phyloP scores from a whole-genome alignment of 2,329 filamentous ascomycete species.

The Sporothrix globosa region DNA sequence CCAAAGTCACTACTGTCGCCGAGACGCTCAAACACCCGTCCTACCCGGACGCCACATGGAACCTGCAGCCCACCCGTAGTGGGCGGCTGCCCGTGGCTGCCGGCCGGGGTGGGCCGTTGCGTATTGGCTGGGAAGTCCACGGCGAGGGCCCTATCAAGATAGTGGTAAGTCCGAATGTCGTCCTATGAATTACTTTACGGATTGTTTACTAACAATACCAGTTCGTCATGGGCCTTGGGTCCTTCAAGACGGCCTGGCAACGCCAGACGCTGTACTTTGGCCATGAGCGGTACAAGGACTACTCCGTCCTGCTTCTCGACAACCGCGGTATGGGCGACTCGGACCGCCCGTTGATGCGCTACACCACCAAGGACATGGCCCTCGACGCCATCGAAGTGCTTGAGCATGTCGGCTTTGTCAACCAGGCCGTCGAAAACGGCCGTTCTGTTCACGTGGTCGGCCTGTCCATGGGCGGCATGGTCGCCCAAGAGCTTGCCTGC shows the following conservation, averaged over 20 bases:
- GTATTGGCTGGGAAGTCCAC: conserved; percentile 79
- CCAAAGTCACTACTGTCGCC: conserved; percentile 49
- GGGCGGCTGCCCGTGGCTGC: conserved; percentile 68
- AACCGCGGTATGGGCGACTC: conserved; percentile 83
- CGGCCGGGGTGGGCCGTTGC: conserved; percentile 72
- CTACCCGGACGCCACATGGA: conserved; percentile 68
- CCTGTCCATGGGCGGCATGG: conserved; percentile 89
- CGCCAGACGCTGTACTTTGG: conserved; percentile 82
- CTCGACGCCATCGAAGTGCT: conserved; percentile 72
- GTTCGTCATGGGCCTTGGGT: conserved; percentile 82
- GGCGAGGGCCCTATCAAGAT: conserved; percentile 72
- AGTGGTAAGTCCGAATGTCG: conserved; percentile 59
- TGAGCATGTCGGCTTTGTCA: conserved; percentile 63
- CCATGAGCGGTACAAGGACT: conserved; percentile 67
- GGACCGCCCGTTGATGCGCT: conserved; percentile 75
- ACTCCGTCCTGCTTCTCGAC: conserved; percentile 76
- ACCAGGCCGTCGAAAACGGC: conserved; percentile 34
- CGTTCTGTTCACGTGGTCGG: conserved; percentile 68
- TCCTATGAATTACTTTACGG: background rate
- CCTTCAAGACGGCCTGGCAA: conserved; percentile 72
- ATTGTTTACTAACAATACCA: conserved; percentile 42
- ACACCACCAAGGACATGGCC: conserved; percentile 85
- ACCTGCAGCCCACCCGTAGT: conserved; percentile 65
- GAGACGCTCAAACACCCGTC: conserved; percentile 68
- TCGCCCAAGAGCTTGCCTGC: conserved; percentile 75